phyloP scores from a whole-genome alignment of 208 protist species.

The Leishmania mexicana region DNA sequence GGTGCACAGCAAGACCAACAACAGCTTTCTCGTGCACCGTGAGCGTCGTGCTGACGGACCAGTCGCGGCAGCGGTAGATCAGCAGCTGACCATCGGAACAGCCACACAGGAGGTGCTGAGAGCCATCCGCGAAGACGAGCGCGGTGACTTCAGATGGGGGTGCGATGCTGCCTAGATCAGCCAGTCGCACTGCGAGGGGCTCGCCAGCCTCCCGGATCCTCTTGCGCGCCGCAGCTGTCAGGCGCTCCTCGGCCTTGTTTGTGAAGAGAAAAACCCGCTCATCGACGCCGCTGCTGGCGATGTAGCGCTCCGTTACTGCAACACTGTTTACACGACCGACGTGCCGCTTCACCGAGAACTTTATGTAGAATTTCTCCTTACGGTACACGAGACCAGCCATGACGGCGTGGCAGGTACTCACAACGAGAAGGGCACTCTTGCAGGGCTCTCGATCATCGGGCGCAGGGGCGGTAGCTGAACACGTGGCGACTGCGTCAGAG shows the following conservation, averaged over 20 bases:
- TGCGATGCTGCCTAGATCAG: constrained; percentile 66
- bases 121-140: constrained; percentile 40
- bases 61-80: constrained; percentile 74
- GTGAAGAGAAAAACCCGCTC: constrained; percentile 83
- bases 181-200: constrained; percentile 45
- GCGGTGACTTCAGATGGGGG: constrained; percentile 57
- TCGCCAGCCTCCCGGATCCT: constrained; percentile 43
- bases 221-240: constrained; percentile 28
- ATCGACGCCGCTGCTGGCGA: constrained; percentile 69
- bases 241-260: constrained; percentile 57
- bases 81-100: constrained; percentile 61
- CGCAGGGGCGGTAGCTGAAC: not conserved
- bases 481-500: no score
- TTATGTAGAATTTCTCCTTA: constrained; percentile 58
- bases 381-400: constrained; percentile 67
- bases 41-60: constrained; percentile 40
- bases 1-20: constrained; percentile 52
- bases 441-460: constrained; percentile 10
- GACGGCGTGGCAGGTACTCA: constrained; percentile 81
- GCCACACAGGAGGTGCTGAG: constrained; percentile 65
- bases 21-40: constrained; percentile 64
- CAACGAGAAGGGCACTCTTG: constrained; percentile 54
- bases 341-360: constrained; percentile 80
- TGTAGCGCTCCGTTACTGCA: constrained; percentile 46
- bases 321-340: constrained; percentile 53